Conservation (phyloP, 148 eudicot species). For the Drosera capensis region DNA sequence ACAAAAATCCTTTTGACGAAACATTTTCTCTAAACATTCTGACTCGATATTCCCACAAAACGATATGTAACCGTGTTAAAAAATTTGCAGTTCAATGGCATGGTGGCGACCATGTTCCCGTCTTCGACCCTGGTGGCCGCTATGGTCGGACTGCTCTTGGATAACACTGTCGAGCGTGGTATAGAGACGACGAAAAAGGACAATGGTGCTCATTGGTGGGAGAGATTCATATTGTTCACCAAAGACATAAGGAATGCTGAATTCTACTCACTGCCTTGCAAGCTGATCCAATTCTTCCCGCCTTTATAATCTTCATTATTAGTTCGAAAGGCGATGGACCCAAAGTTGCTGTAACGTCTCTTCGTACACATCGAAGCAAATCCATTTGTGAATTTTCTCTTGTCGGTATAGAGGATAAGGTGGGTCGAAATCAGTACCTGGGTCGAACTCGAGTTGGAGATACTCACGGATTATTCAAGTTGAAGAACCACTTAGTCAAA, state of each 20-base stretch:
- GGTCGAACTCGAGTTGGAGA: too few relatives aligned
- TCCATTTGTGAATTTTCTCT: too few relatives aligned
- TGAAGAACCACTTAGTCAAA: too few relatives aligned
- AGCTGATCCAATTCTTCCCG: constrained; percentile 49
- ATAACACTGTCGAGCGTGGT: constrained; percentile 30
- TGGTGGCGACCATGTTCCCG: constrained; percentile 24
- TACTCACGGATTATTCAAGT: too few relatives aligned
- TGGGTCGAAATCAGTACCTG: too few relatives aligned
- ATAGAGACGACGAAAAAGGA: constrained; percentile 31
- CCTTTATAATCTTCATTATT: too few relatives aligned
- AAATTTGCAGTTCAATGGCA: constrained; percentile 47
- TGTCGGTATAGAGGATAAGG: too few relatives aligned
- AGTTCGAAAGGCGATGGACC: too few relatives aligned
- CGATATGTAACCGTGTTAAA: background rate
- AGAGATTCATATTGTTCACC: constrained; percentile 33
- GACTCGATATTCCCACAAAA: background rate
- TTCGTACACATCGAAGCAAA: too few relatives aligned
- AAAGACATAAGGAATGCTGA: constrained; percentile 63
- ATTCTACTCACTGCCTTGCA: constrained; percentile 53
- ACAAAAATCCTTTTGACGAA: too few relatives aligned
- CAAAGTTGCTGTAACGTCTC: too few relatives aligned
- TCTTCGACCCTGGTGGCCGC: constrained; percentile 49
- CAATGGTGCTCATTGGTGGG: constrained; percentile 68
- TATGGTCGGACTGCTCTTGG: constrained; percentile 31
- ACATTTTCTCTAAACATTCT: background rate